phyloP scores from a whole-genome alignment of 768 basidiomycete genomes.

The Hygrocybe coccinea region DNA sequence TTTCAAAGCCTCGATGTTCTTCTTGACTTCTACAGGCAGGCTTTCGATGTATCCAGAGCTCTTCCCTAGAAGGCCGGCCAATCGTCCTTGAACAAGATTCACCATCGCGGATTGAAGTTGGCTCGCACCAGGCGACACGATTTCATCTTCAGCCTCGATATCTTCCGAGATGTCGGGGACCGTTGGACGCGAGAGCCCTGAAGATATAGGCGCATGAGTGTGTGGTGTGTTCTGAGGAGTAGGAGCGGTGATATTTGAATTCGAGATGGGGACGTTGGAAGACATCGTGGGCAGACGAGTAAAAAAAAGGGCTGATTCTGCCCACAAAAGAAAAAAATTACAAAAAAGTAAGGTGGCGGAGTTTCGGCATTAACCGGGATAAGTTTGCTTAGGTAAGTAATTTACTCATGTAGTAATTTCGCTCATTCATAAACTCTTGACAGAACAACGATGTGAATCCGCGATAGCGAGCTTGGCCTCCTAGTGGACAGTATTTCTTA shows the following conservation, averaged over 20 bases:
- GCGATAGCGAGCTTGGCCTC: too few species aligned
- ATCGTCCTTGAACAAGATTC: conserved; percentile 83
- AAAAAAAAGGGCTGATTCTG: background rate
- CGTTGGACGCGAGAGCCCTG: conserved; percentile 78
- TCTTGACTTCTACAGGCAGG: conserved; percentile 74
- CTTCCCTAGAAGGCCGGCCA: conserved; percentile 79
- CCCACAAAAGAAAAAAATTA: background rate
- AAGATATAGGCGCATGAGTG: conserved; percentile 71
- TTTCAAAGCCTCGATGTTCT: conserved; percentile 86
- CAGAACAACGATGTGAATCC: too few species aligned
- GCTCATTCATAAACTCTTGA: too few species aligned
- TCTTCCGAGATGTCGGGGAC: conserved; percentile 86
- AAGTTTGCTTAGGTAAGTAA: background rate
- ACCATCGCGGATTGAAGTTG: conserved; percentile 62
- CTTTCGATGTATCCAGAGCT: conserved; percentile 94
- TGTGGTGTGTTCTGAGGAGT: conserved; percentile 93
- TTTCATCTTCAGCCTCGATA: conserved; percentile 59
- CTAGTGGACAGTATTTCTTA: too few species aligned
- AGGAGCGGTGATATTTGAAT: conserved; percentile 68
- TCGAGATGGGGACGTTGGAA: conserved; percentile 59
- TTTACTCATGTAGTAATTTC: too few species aligned
- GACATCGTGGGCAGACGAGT: conserved; percentile 67
- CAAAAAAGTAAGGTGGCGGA: background rate
- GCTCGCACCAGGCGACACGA: conserved; percentile 32
- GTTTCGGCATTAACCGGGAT: conserved; percentile 3